Conservation (phyloP, 2,329 filamentous ascomycete genomes). For the Lachnellula subtilissima region DNA sequence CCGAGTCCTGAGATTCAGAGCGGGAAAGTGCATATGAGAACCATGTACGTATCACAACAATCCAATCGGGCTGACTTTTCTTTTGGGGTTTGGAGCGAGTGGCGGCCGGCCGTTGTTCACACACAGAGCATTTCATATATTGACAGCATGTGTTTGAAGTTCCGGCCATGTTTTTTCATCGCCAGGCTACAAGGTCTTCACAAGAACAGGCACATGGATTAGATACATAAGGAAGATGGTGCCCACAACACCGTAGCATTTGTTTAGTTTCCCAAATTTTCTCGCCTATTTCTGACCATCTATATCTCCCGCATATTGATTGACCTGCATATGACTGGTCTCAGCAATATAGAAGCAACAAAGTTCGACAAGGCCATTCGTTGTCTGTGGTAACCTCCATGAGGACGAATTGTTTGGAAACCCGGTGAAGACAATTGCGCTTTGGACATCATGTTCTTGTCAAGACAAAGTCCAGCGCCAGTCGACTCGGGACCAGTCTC, state of each 20-base stretch:
- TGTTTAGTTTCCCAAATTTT: slow-evolving; percentile 6
- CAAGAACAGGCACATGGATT: slow-evolving; percentile 5
- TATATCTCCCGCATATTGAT: slow-evolving; percentile 8
- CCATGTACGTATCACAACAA: neutral
- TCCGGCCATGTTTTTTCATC: neutral
- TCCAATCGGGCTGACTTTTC: neutral
- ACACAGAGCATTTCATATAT: neutral
- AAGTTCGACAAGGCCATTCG: neutral
- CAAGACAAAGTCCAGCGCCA: slow-evolving; percentile 1
- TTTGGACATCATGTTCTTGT: slow-evolving; percentile 9
- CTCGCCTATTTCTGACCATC: slow-evolving; percentile 8
- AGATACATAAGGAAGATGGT: slow-evolving; percentile 9
- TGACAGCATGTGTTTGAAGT: neutral
- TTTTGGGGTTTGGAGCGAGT: neutral
- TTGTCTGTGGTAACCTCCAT: neutral
- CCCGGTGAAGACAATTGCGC: neutral
- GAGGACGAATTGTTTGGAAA: slow-evolving; percentile 7
- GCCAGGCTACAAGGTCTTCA: slow-evolving; percentile 6
- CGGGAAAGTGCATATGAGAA: neutral
- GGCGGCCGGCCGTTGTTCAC: neutral
- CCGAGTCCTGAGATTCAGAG: neutral
- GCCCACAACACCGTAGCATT: slow-evolving; percentile 9
- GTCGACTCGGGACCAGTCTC: slow-evolving; percentile 7
- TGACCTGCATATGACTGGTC: slow-evolving; percentile 4
- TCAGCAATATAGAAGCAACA: slow-evolving; percentile 1